phyloP scores from a whole-genome alignment of 805 yeast species.

The Torulaspora microellipsoides region DNA sequence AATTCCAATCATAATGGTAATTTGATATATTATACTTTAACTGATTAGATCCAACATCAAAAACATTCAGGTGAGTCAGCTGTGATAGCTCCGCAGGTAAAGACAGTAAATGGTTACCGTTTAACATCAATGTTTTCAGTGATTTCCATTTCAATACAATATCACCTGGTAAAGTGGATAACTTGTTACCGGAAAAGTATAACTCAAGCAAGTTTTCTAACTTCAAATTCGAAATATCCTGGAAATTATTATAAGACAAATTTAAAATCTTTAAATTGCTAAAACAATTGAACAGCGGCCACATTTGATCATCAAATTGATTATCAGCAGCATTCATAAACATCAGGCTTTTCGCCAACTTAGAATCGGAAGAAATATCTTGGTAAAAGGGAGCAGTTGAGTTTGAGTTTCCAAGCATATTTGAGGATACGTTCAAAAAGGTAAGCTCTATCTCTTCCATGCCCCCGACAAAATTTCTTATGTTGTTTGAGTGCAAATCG shows the following conservation, averaged over 20 bases:
- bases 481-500: slow-evolving; percentile 81
- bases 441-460: slow-evolving; percentile 63
- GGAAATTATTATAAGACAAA: slow-evolving; percentile 75
- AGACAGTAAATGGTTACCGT: slow-evolving; percentile 80
- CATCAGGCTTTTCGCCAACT: slow-evolving; percentile 47
- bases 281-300: slow-evolving; percentile 60
- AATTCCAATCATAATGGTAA: slow-evolving; percentile 96
- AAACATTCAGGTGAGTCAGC: slow-evolving; percentile 54
- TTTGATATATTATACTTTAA: slow-evolving; percentile 89
- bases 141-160: slow-evolving; percentile 60
- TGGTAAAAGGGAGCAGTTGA: slow-evolving; percentile 40
- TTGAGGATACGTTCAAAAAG: slow-evolving; percentile 67
- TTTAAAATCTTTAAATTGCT: slow-evolving; percentile 59
- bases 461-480: slow-evolving; percentile 61
- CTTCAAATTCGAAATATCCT: slow-evolving; percentile 77
- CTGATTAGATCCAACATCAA: slow-evolving; percentile 89
- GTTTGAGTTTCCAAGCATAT: slow-evolving; percentile 45
- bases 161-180: slow-evolving; percentile 79
- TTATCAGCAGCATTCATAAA: slow-evolving; percentile 75
- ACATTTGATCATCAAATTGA: slow-evolving; percentile 70
- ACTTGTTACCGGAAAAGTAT: slow-evolving; percentile 76
- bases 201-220: slow-evolving; percentile 56
- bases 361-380: slow-evolving; percentile 36
- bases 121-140: slow-evolving; percentile 61
- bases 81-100: slow-evolving; percentile 85